These are phyloP conservation scores for Populus hybrid DNA, from an alignment of 441 rosid genomes.

Conservation along the genomic window DNA sequence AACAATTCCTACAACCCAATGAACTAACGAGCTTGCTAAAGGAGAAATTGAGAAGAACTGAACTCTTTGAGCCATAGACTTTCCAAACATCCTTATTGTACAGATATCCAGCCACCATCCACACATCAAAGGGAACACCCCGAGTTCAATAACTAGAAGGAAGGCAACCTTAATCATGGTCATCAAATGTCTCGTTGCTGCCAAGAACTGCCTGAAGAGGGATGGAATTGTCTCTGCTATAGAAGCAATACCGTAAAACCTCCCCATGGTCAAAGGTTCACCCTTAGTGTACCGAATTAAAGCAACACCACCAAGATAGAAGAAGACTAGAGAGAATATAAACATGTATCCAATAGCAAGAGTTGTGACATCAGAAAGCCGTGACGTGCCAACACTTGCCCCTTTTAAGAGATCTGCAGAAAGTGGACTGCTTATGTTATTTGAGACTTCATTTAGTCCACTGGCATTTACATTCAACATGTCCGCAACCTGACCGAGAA, in stretches of 20 bases:
- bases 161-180: conserved; percentile 99
- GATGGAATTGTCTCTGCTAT: conserved; percentile 89
- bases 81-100: conserved; percentile 93
- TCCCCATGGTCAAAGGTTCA: conserved; percentile 81
- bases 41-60: conserved; percentile 86
- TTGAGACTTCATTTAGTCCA: conserved; percentile 51
- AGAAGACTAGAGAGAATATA: conserved; percentile 63
- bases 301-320: conserved; percentile 78
- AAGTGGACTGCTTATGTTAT: conserved; percentile 46
- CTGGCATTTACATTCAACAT: conserved; percentile 62
- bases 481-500: conserved; percentile 61
- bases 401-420: conserved; percentile 62
- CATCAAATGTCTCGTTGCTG: conserved; percentile 98
- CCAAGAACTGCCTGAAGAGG: conserved; percentile 83
- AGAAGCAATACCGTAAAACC: conserved; percentile 84
- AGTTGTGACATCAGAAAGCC: conserved; percentile 93
- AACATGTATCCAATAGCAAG: conserved; percentile 90
- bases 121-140: conserved; percentile 98
- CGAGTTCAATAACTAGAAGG: conserved; percentile 95
- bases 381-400: conserved; percentile 59
- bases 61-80: conserved; percentile 84
- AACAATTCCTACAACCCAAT: conserved; percentile 96
- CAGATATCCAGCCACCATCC: conserved; percentile 99
- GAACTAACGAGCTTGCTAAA: conserved; percentile 92
- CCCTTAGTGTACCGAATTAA: conserved; percentile 93